A percentile compares a stretch with the other conserved stretches of the same genome.
Conservation (phyloP, 306 rosid genomes). For the Quercus agrifolia region DNA sequence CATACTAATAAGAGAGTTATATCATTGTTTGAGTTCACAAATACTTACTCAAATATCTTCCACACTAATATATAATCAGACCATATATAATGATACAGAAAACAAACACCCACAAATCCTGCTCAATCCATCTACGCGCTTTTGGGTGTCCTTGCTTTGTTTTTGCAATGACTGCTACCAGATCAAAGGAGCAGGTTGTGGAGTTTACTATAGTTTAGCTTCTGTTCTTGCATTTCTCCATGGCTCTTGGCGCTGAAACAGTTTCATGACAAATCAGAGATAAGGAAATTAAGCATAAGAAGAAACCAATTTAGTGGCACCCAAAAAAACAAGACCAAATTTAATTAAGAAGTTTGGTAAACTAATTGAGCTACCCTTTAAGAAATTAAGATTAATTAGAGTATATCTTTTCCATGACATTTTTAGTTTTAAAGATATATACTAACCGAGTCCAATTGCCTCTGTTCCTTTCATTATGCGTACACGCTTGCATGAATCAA, state of each 20-base stretch:
- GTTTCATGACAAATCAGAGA: not conserved
- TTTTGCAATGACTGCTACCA: conserved; percentile 15
- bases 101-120: conserved; percentile 43
- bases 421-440: not conserved
- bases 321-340: no score
- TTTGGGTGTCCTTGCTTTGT: conserved; percentile 17
- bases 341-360: no score
- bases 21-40: conserved; percentile 38
- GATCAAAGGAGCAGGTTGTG: conserved; percentile 43
- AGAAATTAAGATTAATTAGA: not conserved
- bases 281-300: not conserved
- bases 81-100: conserved; percentile 37
- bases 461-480: conserved; percentile 95
- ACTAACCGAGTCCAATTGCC: conserved; percentile 87
- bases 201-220: conserved; percentile 39
- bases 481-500: conserved; percentile 88
- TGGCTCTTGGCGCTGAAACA: conserved; percentile 77
- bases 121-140: conserved; percentile 49
- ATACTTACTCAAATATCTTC: conserved; percentile 26
- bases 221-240: conserved; percentile 85
- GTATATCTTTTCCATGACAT: not conserved
- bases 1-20: conserved; percentile 23
- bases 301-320: not conserved
- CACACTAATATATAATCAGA: conserved; percentile 22
- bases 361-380: not conserved